Base-by-base conservation (phyloP, 306 rosid species). In the Calophaca sinica region DNA sequence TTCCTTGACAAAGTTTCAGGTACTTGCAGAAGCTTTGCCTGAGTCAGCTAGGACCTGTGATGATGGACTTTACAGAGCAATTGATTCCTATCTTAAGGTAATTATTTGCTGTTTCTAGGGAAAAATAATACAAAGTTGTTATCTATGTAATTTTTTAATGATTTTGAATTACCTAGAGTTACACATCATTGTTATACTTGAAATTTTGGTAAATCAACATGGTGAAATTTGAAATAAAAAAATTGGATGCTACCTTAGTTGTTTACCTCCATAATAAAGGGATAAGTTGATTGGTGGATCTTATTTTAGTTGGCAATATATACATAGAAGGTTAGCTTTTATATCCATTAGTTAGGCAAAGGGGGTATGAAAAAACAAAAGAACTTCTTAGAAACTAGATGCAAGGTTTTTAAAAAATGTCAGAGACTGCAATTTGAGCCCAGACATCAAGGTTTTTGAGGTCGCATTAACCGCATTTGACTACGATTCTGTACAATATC, bases 1-100 rank as follows among this genome's bases (percentile, higher is more conserved):
- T 70, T 85, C 99, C 72, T 83, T 96, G 70, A 96, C 99, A 20
- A 96, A 96, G 87, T 96, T 96, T 85, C 99, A 96, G 83, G 99
- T 92, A 1, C 91, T 96, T 51, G 99, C 98, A 2, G 99, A 96
- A 83, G 98, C 99, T 73, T 85, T 96, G 88, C 99, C 99, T n/a
- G 99, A 96, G 61, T 87, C 97, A 53, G 98, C 99, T 64, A 83
- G 99, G 82, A 90, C 91, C 74, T 92, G 97, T 6, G 99, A 96
- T 71, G 99, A 96, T 80, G 99, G 99, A 76, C 98, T 92, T 68
- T 96, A 96, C 76, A 87, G 99, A 83, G 99, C 99, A 7, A 81
- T 96, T 44, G 99, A 96, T 82, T 96, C 97, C 60, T 96, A 96
- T 80, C 96, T 96, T 6, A 96, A 92, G 97, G 99, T 92, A 85